Evolutionary conservation across 2,329 filamentous ascomycete genomes (phyloP), one percentile per base, ranked within the genome.

Genomic region (Scolecobasidium constrictum): DNA sequence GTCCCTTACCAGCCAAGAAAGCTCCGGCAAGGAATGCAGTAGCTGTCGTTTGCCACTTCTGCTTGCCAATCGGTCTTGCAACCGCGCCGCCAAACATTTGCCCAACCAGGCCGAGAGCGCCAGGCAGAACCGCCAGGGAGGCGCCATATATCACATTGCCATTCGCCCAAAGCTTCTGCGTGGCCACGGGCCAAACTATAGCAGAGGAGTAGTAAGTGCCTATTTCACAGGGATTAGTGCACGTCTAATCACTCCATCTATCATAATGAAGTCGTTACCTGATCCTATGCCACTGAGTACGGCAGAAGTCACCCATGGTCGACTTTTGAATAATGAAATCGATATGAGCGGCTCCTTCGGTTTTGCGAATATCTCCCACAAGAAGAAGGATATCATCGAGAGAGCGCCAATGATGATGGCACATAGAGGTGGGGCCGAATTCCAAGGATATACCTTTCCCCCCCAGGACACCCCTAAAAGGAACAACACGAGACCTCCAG

Each of bases 401-500:
- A 40, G 26, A 26, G 43, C 28, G 5, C 52, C 52, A 36, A 50
- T 35, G n/a, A 50, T 21, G 7, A 53, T 38, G 15, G 48, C 46
- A 15, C 44, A 50, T 13, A 62, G 49, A 1, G 65, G 62, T 37
- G 61, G 52, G 1, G 57, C 53, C 38, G 62, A 66, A 19, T 50
- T 50, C 68, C 67, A 71, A 13, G 65, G 54, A 50, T 69, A 64
- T 4, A 53, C 50, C 2, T 49, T 53, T 9, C 66, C 66, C 37
- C 67, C 64, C 57, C 58, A 62, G 36, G 61, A 64, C 4, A 70
- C 56, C 15, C 67, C 67, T 35, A 71, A 49, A 33, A 69, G 54
- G 46, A 68, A 61, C 12, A 67, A 51, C 3, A 67, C 54, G 6
- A 63, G 57, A 18, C 68, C 67, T 12, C 54, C 50, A 12, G 60